These are phyloP conservation scores for Cercospora zeina DNA, from an alignment of 2,329 filamentous ascomycete genomes.

Conservation along the genomic window DNA sequence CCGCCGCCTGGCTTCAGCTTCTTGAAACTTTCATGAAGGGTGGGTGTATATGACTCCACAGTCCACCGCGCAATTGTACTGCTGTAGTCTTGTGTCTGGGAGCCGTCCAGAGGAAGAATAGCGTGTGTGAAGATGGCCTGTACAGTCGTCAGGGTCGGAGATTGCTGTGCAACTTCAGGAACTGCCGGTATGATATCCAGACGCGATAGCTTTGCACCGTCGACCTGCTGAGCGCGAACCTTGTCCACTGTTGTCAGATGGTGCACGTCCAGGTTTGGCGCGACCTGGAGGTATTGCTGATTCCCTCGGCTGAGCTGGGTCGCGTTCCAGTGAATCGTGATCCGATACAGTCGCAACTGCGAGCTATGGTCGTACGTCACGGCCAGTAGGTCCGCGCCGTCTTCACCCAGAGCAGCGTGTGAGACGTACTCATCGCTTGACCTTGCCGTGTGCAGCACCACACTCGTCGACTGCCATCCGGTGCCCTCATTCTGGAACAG, in stretches of 20 bases:
- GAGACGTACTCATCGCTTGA: constrained; percentile 67
- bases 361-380: constrained; percentile 68
- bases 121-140: constrained; percentile 69
- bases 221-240: constrained; percentile 33
- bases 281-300: constrained; percentile 31
- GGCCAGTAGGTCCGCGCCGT: constrained; percentile 60
- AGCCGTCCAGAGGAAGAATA: constrained; percentile 39
- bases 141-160: constrained; percentile 56
- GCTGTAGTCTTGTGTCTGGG: constrained; percentile 64
- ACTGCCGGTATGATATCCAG: constrained; percentile 50
- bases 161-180: constrained; percentile 55
- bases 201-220: constrained; percentile 32
- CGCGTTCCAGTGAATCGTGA: constrained; percentile 72
- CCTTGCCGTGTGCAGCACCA: constrained; percentile 53
- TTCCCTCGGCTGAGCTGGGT: constrained; percentile 41
- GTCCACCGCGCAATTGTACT: constrained; percentile 85
- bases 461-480: constrained; percentile 68
- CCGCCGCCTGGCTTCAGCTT: constrained; percentile 34
- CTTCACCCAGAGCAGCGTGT: constrained; percentile 67
- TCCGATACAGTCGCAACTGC: constrained; percentile 71
- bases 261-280: constrained; percentile 36
- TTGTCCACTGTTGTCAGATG: constrained; percentile 34
- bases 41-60: constrained; percentile 54
- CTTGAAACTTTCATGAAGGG: constrained; percentile 42
- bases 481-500: constrained; percentile 74